These are phyloP conservation scores for Chimonanthus salicifolius DNA, from an alignment of 164 flowering plant genomes.

Conservation along the genomic window DNA sequence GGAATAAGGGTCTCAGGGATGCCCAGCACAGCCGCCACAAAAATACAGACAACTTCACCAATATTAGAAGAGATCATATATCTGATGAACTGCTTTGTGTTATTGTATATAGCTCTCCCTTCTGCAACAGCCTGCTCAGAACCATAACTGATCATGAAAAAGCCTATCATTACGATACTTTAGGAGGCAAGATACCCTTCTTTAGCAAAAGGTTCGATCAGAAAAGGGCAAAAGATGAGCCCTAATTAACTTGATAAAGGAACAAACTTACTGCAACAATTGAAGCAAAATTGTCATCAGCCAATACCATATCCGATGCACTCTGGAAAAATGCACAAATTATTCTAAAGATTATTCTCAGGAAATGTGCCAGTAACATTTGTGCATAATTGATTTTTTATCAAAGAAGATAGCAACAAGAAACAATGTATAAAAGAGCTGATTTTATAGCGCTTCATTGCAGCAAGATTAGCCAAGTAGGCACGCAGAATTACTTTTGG, in stretches of 20 bases:
- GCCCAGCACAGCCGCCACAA: slow-evolving; percentile 98
- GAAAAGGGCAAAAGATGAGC: not conserved
- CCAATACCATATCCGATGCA: slow-evolving; percentile 99
- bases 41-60: slow-evolving; percentile 99
- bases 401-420: no score
- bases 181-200: not conserved
- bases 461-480: no score
- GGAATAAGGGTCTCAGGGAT: slow-evolving; percentile 98
- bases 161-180: slow-evolving; percentile 3
- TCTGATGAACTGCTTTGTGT: slow-evolving; percentile 98
- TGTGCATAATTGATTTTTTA: no score
- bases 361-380: no score
- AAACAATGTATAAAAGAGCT: no score
- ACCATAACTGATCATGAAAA: slow-evolving; percentile 10
- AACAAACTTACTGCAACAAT: slow-evolving; percentile 79
- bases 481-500: no score
- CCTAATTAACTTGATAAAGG: not conserved
- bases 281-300: slow-evolving; percentile 97
- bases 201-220: not conserved
- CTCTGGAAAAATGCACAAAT: slow-evolving; percentile 47
- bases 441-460: no score
- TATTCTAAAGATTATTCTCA: not conserved
- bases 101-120: slow-evolving; percentile 97
- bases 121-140: slow-evolving; percentile 92
- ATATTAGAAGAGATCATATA: slow-evolving; percentile 99